These are phyloP conservation scores for Penicillium olsonii DNA, from an alignment of 2,329 filamentous ascomycete species.

Conservation along the genomic window DNA sequence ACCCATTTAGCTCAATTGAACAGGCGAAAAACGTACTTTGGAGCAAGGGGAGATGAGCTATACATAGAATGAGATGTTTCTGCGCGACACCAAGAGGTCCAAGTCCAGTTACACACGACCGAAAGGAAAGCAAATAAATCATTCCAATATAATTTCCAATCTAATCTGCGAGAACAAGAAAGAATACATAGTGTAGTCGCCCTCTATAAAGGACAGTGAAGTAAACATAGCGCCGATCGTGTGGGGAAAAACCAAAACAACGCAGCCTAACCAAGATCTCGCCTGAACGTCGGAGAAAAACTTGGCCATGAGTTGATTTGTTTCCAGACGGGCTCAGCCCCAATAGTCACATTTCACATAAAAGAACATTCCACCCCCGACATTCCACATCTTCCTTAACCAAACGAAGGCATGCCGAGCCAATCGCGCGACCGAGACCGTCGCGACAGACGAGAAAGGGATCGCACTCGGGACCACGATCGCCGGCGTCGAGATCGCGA, in stretches of 20 bases:
- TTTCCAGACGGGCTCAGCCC: background rate
- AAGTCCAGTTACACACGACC: too few relatives aligned
- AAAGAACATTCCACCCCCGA: background rate
- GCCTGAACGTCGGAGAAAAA: slow-evolving; percentile 4
- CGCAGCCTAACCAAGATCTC: slow-evolving; percentile 8
- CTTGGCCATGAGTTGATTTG: background rate
- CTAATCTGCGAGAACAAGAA: too few relatives aligned
- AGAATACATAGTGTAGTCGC: too few relatives aligned
- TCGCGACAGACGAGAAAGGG: slow-evolving; percentile 26
- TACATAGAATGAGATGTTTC: too few relatives aligned
- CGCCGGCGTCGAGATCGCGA: slow-evolving; percentile 15
- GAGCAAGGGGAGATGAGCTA: too few relatives aligned
- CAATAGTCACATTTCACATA: background rate
- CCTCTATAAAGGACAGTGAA: too few relatives aligned
- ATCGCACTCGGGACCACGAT: slow-evolving; percentile 17
- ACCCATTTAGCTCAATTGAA: too few relatives aligned
- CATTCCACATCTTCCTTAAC: too few relatives aligned
- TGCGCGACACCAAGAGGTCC: too few relatives aligned
- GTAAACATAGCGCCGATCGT: background rate
- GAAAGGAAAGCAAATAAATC: too few relatives aligned
- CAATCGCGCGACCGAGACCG: slow-evolving; percentile 38
- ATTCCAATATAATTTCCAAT: too few relatives aligned
- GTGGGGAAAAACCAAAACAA: slow-evolving; percentile 28
- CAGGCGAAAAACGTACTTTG: background rate
- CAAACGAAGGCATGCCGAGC: slow-evolving; percentile 30